Evolutionary conservation across 2,329 filamentous ascomycete species (phyloP).

Genomic region (Verticillium zaregamsianum): DNA sequence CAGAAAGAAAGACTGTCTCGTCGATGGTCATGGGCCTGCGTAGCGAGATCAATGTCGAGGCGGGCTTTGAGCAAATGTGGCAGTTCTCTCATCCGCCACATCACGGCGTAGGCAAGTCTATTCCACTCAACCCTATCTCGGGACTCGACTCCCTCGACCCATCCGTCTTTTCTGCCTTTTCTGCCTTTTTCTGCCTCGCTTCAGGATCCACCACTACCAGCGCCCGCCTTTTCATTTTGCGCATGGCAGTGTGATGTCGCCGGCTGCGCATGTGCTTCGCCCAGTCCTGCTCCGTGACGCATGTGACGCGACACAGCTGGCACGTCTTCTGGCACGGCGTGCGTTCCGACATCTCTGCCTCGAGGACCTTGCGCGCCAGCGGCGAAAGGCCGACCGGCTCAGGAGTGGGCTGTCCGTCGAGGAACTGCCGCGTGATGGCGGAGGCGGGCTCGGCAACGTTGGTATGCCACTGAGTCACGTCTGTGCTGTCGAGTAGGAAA

Average conservation of each 20-base stretch:
- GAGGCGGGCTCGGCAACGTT: conserved; percentile 64
- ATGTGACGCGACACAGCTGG: conserved; percentile 64
- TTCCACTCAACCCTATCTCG: neutral
- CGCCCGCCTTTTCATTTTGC: conserved; percentile 31
- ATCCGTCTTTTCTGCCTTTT: neutral
- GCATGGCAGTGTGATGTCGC: conserved; percentile 27
- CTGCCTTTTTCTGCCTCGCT: neutral
- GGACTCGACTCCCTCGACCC: neutral
- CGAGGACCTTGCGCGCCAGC: conserved; percentile 51
- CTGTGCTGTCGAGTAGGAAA: conserved; percentile 78
- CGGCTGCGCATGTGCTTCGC: conserved; percentile 31
- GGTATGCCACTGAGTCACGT: conserved; percentile 56
- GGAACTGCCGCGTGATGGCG: conserved; percentile 57
- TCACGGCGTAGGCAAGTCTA: neutral
- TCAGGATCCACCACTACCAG: conserved; percentile 23
- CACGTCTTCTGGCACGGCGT: conserved; percentile 59
- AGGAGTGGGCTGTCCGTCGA: conserved; percentile 52
- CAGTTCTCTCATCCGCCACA: neutral
- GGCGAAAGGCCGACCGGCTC: conserved; percentile 43
- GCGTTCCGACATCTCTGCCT: conserved; percentile 46
- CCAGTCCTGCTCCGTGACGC: conserved; percentile 50
- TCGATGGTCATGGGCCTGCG: too few species aligned
- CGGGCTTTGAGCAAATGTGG: too few species aligned
- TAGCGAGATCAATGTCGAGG: too few species aligned
- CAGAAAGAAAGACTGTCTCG: too few species aligned